phyloP scores from a whole-genome alignment of 768 basidiomycete genomes.

The Tremella mesenterica region DNA sequence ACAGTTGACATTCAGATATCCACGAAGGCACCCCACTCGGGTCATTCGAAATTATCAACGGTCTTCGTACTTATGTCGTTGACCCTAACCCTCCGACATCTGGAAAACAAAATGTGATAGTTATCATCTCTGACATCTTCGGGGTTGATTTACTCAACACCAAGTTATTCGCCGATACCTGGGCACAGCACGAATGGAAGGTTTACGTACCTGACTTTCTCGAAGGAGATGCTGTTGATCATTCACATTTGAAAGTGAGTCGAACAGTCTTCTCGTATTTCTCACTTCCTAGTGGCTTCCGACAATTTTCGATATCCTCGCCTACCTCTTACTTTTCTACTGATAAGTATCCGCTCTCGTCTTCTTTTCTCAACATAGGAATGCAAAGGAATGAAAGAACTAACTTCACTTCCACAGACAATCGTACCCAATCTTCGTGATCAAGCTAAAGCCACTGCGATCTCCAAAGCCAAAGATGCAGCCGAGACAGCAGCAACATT shows the following conservation, averaged over 20 bases:
- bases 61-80: constrained; percentile 43
- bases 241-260: constrained; percentile 1
- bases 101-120: constrained; percentile 38
- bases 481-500: constrained; percentile 37
- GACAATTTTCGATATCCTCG: too few relatives aligned
- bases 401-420: constrained; percentile 8
- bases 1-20: constrained; percentile 23
- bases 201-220: constrained; percentile 43
- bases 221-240: constrained; percentile 28
- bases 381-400: not conserved
- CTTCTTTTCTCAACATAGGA: not conserved
- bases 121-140: constrained; percentile 45
- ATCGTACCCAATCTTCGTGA: constrained; percentile 42
- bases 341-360: not conserved
- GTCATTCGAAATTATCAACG: constrained; percentile 30
- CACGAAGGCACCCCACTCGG: constrained; percentile 44
- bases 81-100: constrained; percentile 18
- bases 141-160: constrained; percentile 41
- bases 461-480: constrained; percentile 30
- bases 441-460: constrained; percentile 28
- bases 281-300: too few relatives aligned
- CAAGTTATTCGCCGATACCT: constrained; percentile 42
- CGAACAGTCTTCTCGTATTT: too few relatives aligned
- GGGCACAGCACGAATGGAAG: constrained; percentile 42
- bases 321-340: too few relatives aligned